A percentile compares a stretch with the other conserved stretches of the same genome.
phyloP scores from a whole-genome alignment of 2,329 filamentous ascomycete species.

The Calonectria henricotiae region DNA sequence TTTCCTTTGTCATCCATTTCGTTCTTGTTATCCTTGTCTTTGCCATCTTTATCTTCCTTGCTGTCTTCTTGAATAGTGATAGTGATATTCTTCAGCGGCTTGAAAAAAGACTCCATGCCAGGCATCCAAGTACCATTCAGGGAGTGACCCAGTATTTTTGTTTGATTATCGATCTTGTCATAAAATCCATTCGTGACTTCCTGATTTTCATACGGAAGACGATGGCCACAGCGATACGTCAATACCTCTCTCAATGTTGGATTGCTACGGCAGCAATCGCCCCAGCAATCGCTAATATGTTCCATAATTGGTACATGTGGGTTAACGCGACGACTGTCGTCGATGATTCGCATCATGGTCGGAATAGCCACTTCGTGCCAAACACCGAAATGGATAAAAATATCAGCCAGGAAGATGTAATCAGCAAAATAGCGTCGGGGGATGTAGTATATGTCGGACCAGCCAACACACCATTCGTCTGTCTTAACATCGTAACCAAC shows the following conservation, averaged over 20 bases:
- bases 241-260: neutral
- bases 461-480: conserved; percentile 9
- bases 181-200: neutral
- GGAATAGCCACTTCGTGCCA: conserved; percentile 5
- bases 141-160: neutral
- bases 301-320: neutral
- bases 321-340: neutral
- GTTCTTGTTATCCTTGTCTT: no score
- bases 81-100: neutral
- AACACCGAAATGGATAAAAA: neutral
- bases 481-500: neutral
- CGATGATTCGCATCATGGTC: conserved; percentile 8
- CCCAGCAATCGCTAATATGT: conserved; percentile 12
- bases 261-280: neutral
- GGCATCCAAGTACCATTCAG: neutral
- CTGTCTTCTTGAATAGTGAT: neutral
- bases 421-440: neutral
- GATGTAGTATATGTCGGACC: conserved; percentile 7
- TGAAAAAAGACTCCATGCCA: neutral
- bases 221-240: neutral
- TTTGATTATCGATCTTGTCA: neutral
- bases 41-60: neutral
- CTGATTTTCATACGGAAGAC: neutral
- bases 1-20: no score
- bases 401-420: neutral